Evolutionary conservation across 2,329 filamentous ascomycete species (phyloP), one percentile per base, ranked within the genome.

Genomic region (Geosmithia flava): DNA sequence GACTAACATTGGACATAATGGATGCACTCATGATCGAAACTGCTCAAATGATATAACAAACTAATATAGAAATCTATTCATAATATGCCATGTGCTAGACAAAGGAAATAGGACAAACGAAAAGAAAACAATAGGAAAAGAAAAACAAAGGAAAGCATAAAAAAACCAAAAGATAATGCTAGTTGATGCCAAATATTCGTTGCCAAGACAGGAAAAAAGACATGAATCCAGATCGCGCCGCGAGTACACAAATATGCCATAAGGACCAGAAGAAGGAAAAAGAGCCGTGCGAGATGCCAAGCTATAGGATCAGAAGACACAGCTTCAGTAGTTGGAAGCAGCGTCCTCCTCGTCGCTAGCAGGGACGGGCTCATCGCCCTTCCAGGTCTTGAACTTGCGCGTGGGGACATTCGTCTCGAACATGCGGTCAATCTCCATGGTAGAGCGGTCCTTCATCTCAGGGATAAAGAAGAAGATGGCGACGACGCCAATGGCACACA

Each of bases 371-470:
- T 37, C 33, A 11, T 42, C 41, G 10, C 3, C 20, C 41, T 42
- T 42, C 42, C 44, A 49, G 7, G 17, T 42, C 44, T 47, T 47
- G 20, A 64, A 65, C 27, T 57, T 29, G 40, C 58, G 50, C 16
- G 62, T 52, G 6, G 56, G 51, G 5, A 65, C 47, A n/a, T 49
- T 50, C 33, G 54, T 42, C 41, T 60, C 59, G 50, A 63, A 65
- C 58, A 63, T 60, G 42, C 54, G 54, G 56, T 78, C 73, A 49
- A 78, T 71, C 53, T 76, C 71, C 39, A 61, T 61, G 1, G 68
- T 60, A 2, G 59, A 69, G 19, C 71, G 58, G 3, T 69, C 70
- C 57, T 70, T 72, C 61, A 75, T 77, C 55, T 80, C 76, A 0
- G 76, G 76, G 0, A 79, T 60, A 37, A 63, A 61, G 11, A 66